Conservation (phyloP, 805 yeast genomes). For the Schwanniomyces vanrijiae region DNA sequence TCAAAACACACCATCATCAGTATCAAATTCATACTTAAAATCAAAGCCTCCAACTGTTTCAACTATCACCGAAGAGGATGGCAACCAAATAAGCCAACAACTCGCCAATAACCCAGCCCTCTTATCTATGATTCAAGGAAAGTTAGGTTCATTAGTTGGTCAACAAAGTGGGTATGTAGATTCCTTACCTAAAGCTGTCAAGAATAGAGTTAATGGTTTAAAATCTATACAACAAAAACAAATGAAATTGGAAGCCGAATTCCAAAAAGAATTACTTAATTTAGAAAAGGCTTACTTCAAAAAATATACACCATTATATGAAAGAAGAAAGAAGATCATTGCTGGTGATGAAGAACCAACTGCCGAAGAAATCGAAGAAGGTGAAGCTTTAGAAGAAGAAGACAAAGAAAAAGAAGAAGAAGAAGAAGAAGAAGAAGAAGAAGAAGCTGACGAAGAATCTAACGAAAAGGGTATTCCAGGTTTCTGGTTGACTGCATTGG, state of each 20-base stretch:
- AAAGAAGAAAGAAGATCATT: conserved; percentile 69
- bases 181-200: conserved; percentile 67
- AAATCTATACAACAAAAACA: conserved; percentile 80
- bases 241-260: conserved; percentile 82
- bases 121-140: conserved; percentile 85
- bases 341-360: conserved; percentile 77
- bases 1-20: conserved; percentile 95
- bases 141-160: conserved; percentile 81
- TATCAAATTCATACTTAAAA: conserved; percentile 69
- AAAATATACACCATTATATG: conserved; percentile 74
- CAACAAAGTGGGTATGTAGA: conserved; percentile 84
- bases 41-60: conserved; percentile 54
- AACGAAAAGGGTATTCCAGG: conserved; percentile 78
- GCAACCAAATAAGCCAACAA: conserved; percentile 40
- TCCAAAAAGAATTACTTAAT: conserved; percentile 83
- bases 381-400: conserved; percentile 66
- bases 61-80: conserved; percentile 74
- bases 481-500: conserved; percentile 95
- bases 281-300: conserved; percentile 78
- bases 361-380: conserved; percentile 72
- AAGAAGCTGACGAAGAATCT: conserved; percentile 31
- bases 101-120: conserved; percentile 79
- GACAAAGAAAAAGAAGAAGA: conserved; percentile 41
- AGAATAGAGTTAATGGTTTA: conserved; percentile 76
- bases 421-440: conserved; percentile 45